phyloP scores from a whole-genome alignment of 352 stramenopile genomes.

The Halophytophthora batemanensis region DNA sequence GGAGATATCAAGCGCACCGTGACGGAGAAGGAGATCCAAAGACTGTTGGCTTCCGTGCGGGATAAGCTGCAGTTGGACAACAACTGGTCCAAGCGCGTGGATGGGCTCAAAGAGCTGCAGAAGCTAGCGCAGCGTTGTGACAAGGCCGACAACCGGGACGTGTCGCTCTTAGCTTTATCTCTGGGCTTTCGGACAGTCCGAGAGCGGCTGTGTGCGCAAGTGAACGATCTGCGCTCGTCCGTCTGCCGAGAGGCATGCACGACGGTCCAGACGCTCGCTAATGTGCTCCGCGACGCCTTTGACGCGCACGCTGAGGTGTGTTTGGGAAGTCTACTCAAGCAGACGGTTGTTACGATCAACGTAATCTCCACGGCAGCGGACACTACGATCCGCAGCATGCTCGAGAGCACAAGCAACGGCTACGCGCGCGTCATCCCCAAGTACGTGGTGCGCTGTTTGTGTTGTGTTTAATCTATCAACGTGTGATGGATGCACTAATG shows the following conservation, averaged over 20 bases:
- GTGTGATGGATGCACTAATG: constrained; percentile 1
- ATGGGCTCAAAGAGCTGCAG: constrained; percentile 61
- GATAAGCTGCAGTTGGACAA: constrained; percentile 65
- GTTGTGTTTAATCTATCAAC: neutral
- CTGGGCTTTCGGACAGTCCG: constrained; percentile 50
- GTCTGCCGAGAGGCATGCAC: constrained; percentile 73
- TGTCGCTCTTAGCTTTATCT: constrained; percentile 26
- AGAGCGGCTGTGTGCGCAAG: constrained; percentile 67
- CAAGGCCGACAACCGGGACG: constrained; percentile 23
- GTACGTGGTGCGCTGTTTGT: constrained; percentile 27
- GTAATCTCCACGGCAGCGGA: constrained; percentile 79
- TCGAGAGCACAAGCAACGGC: constrained; percentile 70
- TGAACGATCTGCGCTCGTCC: constrained; percentile 73
- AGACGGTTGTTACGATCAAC: constrained; percentile 86
- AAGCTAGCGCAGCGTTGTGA: constrained; percentile 47
- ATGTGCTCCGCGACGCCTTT: constrained; percentile 65
- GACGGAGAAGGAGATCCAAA: constrained; percentile 60
- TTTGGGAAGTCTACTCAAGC: constrained; percentile 70
- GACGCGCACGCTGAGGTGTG: constrained; percentile 74
- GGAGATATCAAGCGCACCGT: constrained; percentile 17
- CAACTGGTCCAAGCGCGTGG: constrained; percentile 77
- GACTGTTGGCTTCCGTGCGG: constrained; percentile 45
- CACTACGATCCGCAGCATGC: constrained; percentile 66
- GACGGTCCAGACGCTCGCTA: constrained; percentile 64
- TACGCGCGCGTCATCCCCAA: constrained; percentile 73